These are phyloP conservation scores for Boletus sp. DNA, from an alignment of 768 basidiomycete species.

Conservation along the genomic window DNA sequence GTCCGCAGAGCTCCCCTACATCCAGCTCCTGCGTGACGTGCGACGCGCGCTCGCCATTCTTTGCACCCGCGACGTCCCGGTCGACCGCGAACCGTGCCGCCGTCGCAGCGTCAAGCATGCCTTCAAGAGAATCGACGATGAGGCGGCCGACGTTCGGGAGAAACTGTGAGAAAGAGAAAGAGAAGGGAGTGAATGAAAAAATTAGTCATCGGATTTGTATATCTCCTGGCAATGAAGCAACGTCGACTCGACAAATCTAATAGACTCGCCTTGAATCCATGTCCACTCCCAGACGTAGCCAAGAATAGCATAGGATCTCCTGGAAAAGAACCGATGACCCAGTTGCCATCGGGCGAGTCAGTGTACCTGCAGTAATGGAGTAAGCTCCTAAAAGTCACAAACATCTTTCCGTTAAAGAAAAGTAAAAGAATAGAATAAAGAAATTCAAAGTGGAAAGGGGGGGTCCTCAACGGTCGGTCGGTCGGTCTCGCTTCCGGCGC, in stretches of 20 bases:
- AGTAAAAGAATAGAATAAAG: not conserved
- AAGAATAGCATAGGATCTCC: conserved; percentile 59
- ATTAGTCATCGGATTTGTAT: not conserved
- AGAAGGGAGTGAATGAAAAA: not conserved
- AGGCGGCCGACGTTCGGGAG: conserved; percentile 79
- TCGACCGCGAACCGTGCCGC: conserved; percentile 61
- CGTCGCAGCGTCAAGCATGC: conserved; percentile 50
- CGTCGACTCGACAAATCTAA: no score
- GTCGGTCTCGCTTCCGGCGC: not conserved
- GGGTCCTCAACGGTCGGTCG: conserved; percentile 8
- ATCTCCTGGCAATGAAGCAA: not conserved
- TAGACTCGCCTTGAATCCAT: conserved; percentile 71
- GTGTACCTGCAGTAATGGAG: conserved; percentile 63
- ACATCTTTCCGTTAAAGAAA: not conserved
- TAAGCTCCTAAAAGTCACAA: not conserved
- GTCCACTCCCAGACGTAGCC: conserved; percentile 87
- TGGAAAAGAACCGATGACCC: conserved; percentile 80
- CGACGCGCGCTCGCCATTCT: conserved; percentile 20
- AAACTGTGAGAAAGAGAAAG: conserved; percentile 51
- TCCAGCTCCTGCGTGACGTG: conserved; percentile 38
- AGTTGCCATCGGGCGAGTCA: conserved; percentile 82
- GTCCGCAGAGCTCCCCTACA: conserved; percentile 46
- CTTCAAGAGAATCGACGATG: conserved; percentile 69
- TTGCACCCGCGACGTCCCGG: conserved; percentile 33
- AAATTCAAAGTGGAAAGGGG: conserved; percentile 3